Conservation (phyloP, 176 grass and related monocot species). For the Rhipidocladum racemiflorum region DNA sequence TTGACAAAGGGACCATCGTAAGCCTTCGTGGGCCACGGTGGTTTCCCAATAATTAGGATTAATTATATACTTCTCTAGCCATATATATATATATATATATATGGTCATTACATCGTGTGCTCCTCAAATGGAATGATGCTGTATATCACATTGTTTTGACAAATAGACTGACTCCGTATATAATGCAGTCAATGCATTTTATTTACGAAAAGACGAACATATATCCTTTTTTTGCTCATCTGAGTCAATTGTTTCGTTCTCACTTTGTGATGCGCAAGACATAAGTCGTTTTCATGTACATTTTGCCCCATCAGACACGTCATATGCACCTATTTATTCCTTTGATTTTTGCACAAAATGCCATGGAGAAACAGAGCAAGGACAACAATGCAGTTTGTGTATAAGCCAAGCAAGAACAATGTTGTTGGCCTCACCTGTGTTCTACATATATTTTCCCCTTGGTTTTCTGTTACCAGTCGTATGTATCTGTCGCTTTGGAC, state of each 20-base stretch:
- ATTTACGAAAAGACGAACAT: background rate
- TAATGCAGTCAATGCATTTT: background rate
- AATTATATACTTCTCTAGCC: background rate
- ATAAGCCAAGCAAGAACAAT: slow-evolving; percentile 10
- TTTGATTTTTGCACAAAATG: background rate
- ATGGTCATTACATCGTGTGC: background rate
- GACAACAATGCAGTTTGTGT: background rate
- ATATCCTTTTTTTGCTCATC: background rate
- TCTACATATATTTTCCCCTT: background rate
- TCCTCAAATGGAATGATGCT: background rate
- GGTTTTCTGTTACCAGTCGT: background rate
- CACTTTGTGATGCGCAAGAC: background rate
- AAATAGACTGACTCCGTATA: background rate
- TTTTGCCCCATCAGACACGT: background rate
- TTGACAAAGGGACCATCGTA: no score
- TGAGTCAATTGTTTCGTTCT: background rate
- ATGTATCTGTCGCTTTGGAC: background rate
- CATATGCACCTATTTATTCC: background rate
- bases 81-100: no score
- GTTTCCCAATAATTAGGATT: no score
- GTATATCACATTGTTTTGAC: background rate
- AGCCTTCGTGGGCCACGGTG: no score
- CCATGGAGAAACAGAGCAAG: background rate
- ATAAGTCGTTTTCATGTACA: background rate
- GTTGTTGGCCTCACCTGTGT: slow-evolving; percentile 21